Evolutionary conservation across 2,329 filamentous ascomycete species (phyloP).

Genomic region (Epichloe typhina): DNA sequence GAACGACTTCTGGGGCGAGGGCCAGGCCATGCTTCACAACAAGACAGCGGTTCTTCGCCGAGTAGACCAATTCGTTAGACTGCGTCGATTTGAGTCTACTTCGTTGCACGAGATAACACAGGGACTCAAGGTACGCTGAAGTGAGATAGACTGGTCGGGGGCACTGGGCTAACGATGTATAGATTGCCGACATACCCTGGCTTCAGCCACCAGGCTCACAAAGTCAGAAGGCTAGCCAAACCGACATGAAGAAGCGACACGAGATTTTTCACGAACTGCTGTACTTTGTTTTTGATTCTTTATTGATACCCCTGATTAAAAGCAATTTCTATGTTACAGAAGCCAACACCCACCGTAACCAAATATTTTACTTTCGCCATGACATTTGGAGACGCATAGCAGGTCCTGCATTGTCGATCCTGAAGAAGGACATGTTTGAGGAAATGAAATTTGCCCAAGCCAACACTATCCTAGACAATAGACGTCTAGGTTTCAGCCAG

Average conservation of each 20-base stretch:
- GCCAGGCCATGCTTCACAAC: conserved; percentile 44
- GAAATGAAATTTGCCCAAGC: conserved; percentile 51
- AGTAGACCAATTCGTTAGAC: conserved; percentile 62
- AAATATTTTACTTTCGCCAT: conserved; percentile 86
- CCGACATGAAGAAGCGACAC: conserved; percentile 60
- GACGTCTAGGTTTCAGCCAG: conserved; percentile 62
- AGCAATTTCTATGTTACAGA: conserved; percentile 93
- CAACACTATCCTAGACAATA: conserved; percentile 41
- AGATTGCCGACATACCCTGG: conserved; percentile 64
- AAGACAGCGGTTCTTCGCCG: conserved; percentile 45
- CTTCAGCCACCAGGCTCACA: conserved; percentile 41
- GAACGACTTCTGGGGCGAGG: conserved; percentile 56
- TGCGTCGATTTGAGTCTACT: conserved; percentile 71
- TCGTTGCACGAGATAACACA: conserved; percentile 68
- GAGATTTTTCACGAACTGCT: conserved; percentile 76
- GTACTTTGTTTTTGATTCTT: conserved; percentile 87
- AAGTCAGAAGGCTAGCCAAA: conserved; percentile 46
- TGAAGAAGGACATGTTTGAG: conserved; percentile 67
- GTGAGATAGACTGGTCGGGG: not conserved
- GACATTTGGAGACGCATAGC: conserved; percentile 75
- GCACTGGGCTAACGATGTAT: not conserved
- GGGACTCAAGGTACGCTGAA: conserved; percentile 51
- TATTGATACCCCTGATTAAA: conserved; percentile 75
- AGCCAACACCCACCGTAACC: conserved; percentile 65
- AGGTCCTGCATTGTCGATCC: conserved; percentile 52